Evolutionary conservation across 345 rosid genomes (phyloP), one percentile per base, ranked within the genome.

Genomic region (Populus deltoides): DNA sequence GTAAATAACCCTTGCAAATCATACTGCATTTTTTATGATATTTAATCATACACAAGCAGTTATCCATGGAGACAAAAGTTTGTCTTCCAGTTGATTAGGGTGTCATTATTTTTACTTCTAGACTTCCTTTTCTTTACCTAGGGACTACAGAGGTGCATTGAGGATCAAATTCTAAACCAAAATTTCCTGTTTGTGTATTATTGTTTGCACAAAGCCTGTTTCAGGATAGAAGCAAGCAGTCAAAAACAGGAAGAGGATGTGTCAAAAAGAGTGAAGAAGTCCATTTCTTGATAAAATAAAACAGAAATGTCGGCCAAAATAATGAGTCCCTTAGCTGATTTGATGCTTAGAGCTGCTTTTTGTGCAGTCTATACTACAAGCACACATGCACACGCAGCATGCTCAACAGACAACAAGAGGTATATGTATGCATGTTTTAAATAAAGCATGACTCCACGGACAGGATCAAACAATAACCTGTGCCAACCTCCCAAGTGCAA

Each of bases 401-500:
- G 47, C 53, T 18, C 10, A 57, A 16, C 18, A 55, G 27, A 67
- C 27, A 38, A 20, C n/a, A 13, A 67, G 25, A 61, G 8, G 12
- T 41, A 72, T 31, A 38, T 15, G 25, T 3, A 9, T 47, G 22
- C 33, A 7, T 33, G 7, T 39, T 15, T 39, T 18, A 41, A 24
- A 36, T 63, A 75, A 38, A 76, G 24, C 77, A 68, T 65, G 53
- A 25, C 24, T 27, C 49, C 10, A n/a, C n/a, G 62, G 62, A 39
- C 29, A 75, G 51, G 29, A 24, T 69, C 15, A 29, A 71, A 20
- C 18, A 73, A 74, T 39, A 76, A 92, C 98, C 95, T 90, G 98
- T 61, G 97, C 97, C 86, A 92, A 79, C 47, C 95, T 89, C 79
- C 94, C 93, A 65, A 93, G 92, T 8, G 94, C 95, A 83, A 92